Percentiles rank a stretch among this genome's conserved stretches.
phyloP scores from a whole-genome alignment of 768 basidiomycete genomes.

The Hebeloma cylindrosporum region DNA sequence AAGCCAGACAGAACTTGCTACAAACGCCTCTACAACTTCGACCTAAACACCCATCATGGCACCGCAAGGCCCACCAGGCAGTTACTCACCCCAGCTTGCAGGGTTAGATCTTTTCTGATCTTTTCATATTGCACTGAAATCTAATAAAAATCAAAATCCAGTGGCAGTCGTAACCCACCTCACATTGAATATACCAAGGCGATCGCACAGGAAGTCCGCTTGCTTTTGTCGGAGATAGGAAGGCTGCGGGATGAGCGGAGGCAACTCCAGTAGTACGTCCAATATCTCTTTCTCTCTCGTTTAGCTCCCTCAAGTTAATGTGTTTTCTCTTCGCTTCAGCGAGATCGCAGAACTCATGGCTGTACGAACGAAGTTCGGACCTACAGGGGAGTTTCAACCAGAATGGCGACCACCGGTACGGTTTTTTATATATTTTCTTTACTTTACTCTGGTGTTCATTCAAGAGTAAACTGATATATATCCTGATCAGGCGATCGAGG shows the following conservation, averaged over 20 bases:
- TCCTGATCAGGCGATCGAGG: constrained; percentile 33
- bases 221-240: constrained; percentile 77
- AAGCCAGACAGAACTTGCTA: constrained; percentile 3
- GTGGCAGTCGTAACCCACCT: constrained; percentile 32
- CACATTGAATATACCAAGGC: constrained; percentile 86
- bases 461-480: not conserved
- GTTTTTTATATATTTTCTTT: constrained; percentile 7
- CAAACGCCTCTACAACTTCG: constrained; percentile 6
- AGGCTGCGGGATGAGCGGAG: constrained; percentile 76
- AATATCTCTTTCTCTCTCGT: constrained; percentile 12
- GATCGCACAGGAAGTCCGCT: constrained; percentile 75
- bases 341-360: constrained; percentile 86
- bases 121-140: constrained; percentile 1
- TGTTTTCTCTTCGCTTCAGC: constrained; percentile 34
- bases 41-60: constrained; percentile 19
- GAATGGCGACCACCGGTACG: constrained; percentile 69
- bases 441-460: not conserved
- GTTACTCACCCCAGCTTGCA: constrained; percentile 25
- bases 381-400: constrained; percentile 74
- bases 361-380: constrained; percentile 78
- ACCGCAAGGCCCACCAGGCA: constrained; percentile 25
- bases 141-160: constrained; percentile 7
- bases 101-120: constrained; percentile 12
- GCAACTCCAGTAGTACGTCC: constrained; percentile 70
- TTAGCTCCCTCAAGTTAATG: not conserved